Base-by-base conservation (phyloP, 2,329 filamentous ascomycete genomes). In the Bretziella fagacearum region DNA sequence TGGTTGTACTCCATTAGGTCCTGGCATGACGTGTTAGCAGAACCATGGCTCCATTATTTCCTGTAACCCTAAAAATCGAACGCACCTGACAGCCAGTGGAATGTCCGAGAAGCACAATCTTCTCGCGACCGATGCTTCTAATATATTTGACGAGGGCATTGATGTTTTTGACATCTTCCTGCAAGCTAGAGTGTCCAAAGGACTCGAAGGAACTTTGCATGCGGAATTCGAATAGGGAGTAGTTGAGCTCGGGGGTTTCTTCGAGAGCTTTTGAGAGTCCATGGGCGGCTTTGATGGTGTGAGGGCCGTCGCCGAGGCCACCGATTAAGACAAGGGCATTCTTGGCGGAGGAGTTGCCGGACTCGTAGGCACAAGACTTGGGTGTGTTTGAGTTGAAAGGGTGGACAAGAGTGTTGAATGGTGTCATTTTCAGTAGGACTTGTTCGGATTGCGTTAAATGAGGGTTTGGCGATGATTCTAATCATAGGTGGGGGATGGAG, bases 311-410 rank as follows among this genome's bases (percentile, higher is more conserved):
- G 30, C 70, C 70, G 13, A 86, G 70, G 29, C 81, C 81, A 52
- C 78, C 79, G 52, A 84, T 69, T 62, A 81, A 81, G 51, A 85
- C 60, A 46, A 85, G 60, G 2, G 75, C 77, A 60, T 83, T 75
- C 43, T 58, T 63, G 49, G 64, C 60, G 33, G 60, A 55, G 8
- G 54, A 35, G 13, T 59, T 56, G 20, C 69, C 68, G 15, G 62
- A 55, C 54, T 73, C 69, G 52, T 72, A 73, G 26, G 68, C 68
- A 49, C 62, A 64, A 5, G 64, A 61, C 42, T 61, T 56, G 6
- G 59, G 53, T 11, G 59, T 63, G 3, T 62, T 58, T 4, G 66
- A 68, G 18, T 59, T 55, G 52, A 66, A 70, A 0, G 63, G 65
- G 51, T 72, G 69, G 11, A 66, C 67, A 4, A 58, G 62, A n/a